These are phyloP conservation scores for Catenaria anguillulae DNA, from an alignment of 371 early-diverging fungal species.

Conservation along the genomic window DNA sequence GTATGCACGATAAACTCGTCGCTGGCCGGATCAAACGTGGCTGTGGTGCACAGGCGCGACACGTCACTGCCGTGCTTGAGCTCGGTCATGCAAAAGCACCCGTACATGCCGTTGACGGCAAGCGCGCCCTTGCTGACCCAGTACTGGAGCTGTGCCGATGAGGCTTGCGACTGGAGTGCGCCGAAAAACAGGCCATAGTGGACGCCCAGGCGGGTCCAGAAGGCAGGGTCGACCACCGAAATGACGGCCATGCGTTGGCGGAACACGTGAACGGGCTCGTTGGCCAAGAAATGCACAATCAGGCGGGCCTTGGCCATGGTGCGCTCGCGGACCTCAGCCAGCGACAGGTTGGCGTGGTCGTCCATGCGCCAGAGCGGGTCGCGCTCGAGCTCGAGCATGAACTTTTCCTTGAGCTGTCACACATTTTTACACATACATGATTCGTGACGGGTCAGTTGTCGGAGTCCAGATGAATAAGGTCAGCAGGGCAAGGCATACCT, in stretches of 20 bases:
- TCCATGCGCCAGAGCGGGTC: constrained; percentile 70
- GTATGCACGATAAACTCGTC: constrained; percentile 54
- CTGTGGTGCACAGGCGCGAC: constrained; percentile 81
- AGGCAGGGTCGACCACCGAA: constrained; percentile 66
- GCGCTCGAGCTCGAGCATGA: constrained; percentile 76
- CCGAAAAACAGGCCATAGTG: constrained; percentile 67
- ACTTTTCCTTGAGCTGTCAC: constrained; percentile 51
- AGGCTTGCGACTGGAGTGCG: constrained; percentile 73
- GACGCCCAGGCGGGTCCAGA: constrained; percentile 69
- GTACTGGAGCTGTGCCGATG: constrained; percentile 65
- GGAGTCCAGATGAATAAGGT: too few species aligned
- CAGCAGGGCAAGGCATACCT: constrained; percentile 18
- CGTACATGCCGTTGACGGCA: constrained; percentile 58
- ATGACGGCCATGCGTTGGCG: constrained; percentile 67
- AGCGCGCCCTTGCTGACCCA: constrained; percentile 81
- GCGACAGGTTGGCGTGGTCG: constrained; percentile 61
- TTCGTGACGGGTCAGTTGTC: too few species aligned
- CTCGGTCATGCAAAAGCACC: constrained; percentile 63
- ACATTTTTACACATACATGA: too few species aligned
- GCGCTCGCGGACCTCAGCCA: constrained; percentile 62
- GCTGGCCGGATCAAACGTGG: constrained; percentile 65
- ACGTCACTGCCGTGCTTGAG: constrained; percentile 68
- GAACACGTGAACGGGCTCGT: constrained; percentile 56
- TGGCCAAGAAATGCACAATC: constrained; percentile 54
- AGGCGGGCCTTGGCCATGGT: constrained; percentile 65